Percentiles rank a stretch among this genome's conserved stretches.
These are phyloP conservation scores for Berkeleyomyces rouxiae DNA, from an alignment of 2,329 filamentous ascomycete genomes.

Conservation along the genomic window DNA sequence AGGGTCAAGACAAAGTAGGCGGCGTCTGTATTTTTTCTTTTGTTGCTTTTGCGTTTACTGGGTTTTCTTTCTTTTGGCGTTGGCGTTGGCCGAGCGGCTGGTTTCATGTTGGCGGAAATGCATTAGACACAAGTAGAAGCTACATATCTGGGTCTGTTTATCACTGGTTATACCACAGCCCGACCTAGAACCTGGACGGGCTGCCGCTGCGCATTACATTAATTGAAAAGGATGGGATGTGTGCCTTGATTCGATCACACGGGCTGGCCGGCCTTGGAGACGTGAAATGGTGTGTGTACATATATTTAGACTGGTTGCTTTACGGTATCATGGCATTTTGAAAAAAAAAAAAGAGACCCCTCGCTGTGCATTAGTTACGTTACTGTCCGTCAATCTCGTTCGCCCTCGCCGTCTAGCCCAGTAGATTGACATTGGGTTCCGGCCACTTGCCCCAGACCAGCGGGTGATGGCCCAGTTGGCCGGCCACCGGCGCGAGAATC, in stretches of 20 bases:
- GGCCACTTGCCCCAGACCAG: constrained; percentile 78
- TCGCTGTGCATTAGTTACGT: no score
- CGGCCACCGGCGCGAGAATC: constrained; percentile 69
- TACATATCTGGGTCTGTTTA: background rate
- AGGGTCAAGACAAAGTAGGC: background rate
- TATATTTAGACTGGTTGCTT: no score
- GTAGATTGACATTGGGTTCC: constrained; percentile 62
- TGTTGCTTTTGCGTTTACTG: background rate
- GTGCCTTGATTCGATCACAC: no score
- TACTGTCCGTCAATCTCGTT: no score
- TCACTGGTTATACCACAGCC: background rate
- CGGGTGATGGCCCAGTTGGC: constrained; percentile 61
- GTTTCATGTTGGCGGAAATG: background rate
- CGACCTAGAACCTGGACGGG: background rate
- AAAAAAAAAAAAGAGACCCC: no score
- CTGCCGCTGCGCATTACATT: no score
- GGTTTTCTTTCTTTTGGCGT: background rate
- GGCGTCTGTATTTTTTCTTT: background rate
- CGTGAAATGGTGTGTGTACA: no score
- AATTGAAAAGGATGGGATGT: no score
- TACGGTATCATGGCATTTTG: no score
- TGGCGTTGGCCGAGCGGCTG: background rate
- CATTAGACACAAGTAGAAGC: background rate
- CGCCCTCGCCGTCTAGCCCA: constrained; percentile 28
- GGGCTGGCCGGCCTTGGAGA: no score